Evolutionary conservation across 2,329 filamentous ascomycete species (phyloP).

Genomic region (Aspergillus sp.): DNA sequence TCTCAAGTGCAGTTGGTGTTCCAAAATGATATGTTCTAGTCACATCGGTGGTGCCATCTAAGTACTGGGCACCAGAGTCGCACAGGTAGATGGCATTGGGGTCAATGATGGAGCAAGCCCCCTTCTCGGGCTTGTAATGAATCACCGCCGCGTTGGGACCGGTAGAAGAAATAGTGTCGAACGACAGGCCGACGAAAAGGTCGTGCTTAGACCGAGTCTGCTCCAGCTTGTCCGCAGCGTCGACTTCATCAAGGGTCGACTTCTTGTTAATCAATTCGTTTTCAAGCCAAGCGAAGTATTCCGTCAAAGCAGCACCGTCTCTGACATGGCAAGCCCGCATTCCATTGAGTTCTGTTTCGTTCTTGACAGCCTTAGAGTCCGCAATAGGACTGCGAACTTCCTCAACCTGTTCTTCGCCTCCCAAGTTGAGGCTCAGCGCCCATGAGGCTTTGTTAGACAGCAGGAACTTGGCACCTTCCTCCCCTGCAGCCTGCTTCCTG

Average conservation of each 20-base stretch:
- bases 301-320: conserved; percentile 80
- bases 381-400: conserved; percentile 80
- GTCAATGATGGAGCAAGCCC: conserved; percentile 75
- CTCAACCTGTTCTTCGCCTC: conserved; percentile 77
- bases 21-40: conserved; percentile 92
- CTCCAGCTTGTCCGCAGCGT: conserved; percentile 87
- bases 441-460: conserved; percentile 87
- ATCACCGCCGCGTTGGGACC: conserved; percentile 91
- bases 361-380: conserved; percentile 92
- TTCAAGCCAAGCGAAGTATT: conserved; percentile 97
- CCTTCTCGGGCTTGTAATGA: conserved; percentile 85
- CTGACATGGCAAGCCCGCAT: conserved; percentile 93
- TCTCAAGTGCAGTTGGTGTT: conserved; percentile 72
- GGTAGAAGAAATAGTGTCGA: conserved; percentile 92
- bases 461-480: conserved; percentile 59
- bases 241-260: conserved; percentile 72
- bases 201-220: conserved; percentile 52
- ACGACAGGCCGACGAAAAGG: conserved; percentile 82
- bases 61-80: conserved; percentile 93
- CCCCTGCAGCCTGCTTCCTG: conserved; percentile 29
- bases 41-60: conserved; percentile 92
- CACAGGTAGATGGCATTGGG: conserved; percentile 84
- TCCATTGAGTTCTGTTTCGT: conserved; percentile 77
- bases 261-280: conserved; percentile 72
- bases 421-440: conserved; percentile 80